phyloP scores from a whole-genome alignment of 2,329 filamentous ascomycete species.

The Lachnellula cervina region DNA sequence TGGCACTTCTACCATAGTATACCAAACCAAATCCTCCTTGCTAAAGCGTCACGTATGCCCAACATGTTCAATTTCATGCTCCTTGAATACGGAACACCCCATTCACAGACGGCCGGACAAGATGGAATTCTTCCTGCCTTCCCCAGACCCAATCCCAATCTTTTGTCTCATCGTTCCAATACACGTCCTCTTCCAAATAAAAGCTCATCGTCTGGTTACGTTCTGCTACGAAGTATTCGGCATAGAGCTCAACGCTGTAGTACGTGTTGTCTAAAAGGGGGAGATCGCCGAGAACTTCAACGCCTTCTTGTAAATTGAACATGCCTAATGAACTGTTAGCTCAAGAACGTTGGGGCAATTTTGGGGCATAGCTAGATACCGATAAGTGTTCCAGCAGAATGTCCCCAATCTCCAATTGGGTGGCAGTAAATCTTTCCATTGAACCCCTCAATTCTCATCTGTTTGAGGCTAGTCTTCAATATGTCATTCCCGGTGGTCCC shows the following conservation, averaged over 20 bases:
- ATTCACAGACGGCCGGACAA: slow-evolving; percentile 24
- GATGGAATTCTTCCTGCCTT: slow-evolving; percentile 42
- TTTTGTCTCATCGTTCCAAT: slow-evolving; percentile 36
- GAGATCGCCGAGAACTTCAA: slow-evolving; percentile 43
- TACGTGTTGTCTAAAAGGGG: slow-evolving; percentile 42
- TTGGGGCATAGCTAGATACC: slow-evolving; percentile 32
- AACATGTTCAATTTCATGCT: not conserved
- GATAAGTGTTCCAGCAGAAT: slow-evolving; percentile 44
- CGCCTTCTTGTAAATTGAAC: slow-evolving; percentile 45
- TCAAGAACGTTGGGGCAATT: not conserved
- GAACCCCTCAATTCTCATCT: slow-evolving; percentile 41
- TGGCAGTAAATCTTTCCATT: slow-evolving; percentile 46
- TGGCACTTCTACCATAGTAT: no score
- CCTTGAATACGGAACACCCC: not conserved
- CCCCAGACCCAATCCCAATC: slow-evolving; percentile 47
- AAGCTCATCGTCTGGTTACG: slow-evolving; percentile 41
- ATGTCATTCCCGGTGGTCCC: slow-evolving; percentile 43
- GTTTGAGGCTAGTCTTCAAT: slow-evolving; percentile 33
- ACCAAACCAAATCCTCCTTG: no score
- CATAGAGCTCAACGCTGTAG: slow-evolving; percentile 47
- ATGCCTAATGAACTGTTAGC: slow-evolving; percentile 35
- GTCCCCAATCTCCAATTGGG: slow-evolving; percentile 47
- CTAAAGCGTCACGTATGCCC: not conserved
- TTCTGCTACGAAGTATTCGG: slow-evolving; percentile 43
- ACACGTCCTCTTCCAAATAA: slow-evolving; percentile 47